Evolutionary conservation across 495 filamentous ascomycete genomes (phyloP).

Genomic region (Podospora pseudopauciseta): DNA sequence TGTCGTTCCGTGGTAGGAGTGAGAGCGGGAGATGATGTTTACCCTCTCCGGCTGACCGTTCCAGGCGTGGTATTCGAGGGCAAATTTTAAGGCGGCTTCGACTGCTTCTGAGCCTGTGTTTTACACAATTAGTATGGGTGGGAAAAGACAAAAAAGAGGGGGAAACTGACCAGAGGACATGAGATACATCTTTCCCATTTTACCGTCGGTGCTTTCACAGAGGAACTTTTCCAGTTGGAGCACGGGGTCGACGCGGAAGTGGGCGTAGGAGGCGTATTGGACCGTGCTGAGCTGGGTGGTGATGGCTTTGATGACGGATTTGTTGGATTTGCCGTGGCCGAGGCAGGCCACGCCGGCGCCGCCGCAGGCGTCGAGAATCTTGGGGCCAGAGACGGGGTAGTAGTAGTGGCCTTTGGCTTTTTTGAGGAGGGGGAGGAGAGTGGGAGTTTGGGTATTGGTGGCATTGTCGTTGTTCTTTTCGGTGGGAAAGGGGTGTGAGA

Average conservation of each 20-base stretch:
- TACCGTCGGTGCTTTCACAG: constrained; percentile 39
- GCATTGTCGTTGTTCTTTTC: neutral
- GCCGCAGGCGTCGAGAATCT: constrained; percentile 55
- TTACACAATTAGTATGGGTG: neutral
- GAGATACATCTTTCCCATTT: constrained; percentile 45
- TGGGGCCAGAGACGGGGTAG: constrained; percentile 47
- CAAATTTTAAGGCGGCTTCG: constrained; percentile 65
- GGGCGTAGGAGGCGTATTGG: constrained; percentile 42
- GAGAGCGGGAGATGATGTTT: constrained; percentile 58
- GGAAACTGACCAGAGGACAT: constrained; percentile 50
- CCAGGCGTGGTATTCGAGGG: constrained; percentile 60
- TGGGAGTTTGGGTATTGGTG: neutral
- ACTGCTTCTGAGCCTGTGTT: constrained; percentile 65
- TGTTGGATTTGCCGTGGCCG: constrained; percentile 42
- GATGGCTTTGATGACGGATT: constrained; percentile 38
- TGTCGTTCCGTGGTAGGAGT: constrained; percentile 71
- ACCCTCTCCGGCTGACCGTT: constrained; percentile 27
- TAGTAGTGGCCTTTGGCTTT: constrained; percentile 32
- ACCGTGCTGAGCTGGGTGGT: constrained; percentile 31
- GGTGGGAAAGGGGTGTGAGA: neutral
- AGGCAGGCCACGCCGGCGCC: constrained; percentile 50
- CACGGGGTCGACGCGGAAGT: constrained; percentile 37
- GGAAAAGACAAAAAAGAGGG: neutral
- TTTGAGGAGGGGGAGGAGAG: constrained; percentile 6
- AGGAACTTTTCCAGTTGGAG: constrained; percentile 39